Base-by-base conservation (phyloP, 208 protist species). In the Angomonas deanei region DNA sequence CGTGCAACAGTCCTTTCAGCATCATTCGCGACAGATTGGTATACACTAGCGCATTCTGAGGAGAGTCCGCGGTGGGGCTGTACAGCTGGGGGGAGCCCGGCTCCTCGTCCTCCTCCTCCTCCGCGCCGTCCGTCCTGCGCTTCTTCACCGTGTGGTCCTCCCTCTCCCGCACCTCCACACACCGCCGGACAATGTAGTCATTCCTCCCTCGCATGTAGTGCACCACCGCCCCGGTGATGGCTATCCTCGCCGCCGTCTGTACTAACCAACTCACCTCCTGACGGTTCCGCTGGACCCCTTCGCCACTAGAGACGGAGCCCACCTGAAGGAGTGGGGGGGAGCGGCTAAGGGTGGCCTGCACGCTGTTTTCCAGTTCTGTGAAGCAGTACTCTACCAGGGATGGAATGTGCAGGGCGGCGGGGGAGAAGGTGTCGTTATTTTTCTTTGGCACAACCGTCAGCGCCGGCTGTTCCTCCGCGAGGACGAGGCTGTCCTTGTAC, bases 1-100 rank as follows among this genome's bases (percentile, higher is more conserved):
- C 80, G 61, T 79, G 75, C 17, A 94, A 70, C 13, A 94, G 68
- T 0, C 88, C 84, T 36, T 73, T 72, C 19, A 88, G 71, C 15
- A 91, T 72, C 5, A 72, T 86, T 48, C 78, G 82, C 28, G 80
- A 68, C 13, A 66, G 48, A 36, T 36, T 19, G 27, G 27, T 4
- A 3, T n/a, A 53, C n/a, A 26, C n/a, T 6, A 53, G n/a, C 23
- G 47, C 34, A n/a, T n/a, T n/a, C n/a, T n/a, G n/a, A n/a, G n/a
- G n/a, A n/a, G n/a, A n/a, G n/a, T n/a, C n/a, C n/a, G n/a, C n/a
- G n/a, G n/a, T n/a, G n/a, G n/a, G n/a, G n/a, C n/a, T n/a, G n/a
- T n/a, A n/a, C n/a, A n/a, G n/a, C n/a, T n/a, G n/a, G n/a, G n/a
- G n/a, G n/a, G n/a, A n/a, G n/a, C n/a, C 36, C 36, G 8, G 11